A percentile compares a stretch with the other conserved stretches of the same genome.
phyloP scores from a whole-genome alignment of 108 stramenopile species.

The Aureococcus anophagefferens region DNA sequence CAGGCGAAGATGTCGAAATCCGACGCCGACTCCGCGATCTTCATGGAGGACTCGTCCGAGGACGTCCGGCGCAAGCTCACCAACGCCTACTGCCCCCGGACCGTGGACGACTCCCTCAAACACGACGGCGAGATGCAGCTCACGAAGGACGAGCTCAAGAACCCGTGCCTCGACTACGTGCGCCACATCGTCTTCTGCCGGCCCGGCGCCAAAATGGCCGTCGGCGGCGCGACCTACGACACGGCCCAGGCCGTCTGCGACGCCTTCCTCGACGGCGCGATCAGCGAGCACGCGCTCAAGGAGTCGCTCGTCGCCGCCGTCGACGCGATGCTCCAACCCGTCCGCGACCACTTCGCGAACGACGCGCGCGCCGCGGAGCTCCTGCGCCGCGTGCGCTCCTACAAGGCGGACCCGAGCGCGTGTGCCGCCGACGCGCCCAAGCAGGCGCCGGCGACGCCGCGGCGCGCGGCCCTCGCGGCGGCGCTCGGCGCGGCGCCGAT shows the following conservation, averaged over 20 bases:
- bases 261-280: constrained; percentile 63
- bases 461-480: neutral
- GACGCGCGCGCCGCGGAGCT: constrained; percentile 75
- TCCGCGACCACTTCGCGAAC: constrained; percentile 80
- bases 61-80: constrained; percentile 85
- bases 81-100: constrained; percentile 76
- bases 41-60: constrained; percentile 93
- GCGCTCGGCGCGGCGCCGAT: neutral
- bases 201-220: constrained; percentile 57
- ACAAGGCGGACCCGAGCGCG: constrained; percentile 37
- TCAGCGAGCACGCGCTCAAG: constrained; percentile 48
- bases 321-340: constrained; percentile 85
- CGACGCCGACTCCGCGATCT: constrained; percentile 96
- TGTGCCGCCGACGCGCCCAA: neutral
- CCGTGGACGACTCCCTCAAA: neutral
- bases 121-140: constrained; percentile 49
- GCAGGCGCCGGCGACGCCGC: neutral
- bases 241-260: constrained; percentile 60
- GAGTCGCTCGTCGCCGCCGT: constrained; percentile 62
- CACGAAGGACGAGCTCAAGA: constrained; percentile 63
- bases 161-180: constrained; percentile 92
- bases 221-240: constrained; percentile 51
- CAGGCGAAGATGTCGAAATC: constrained; percentile 99
- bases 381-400: constrained; percentile 72
- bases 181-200: constrained; percentile 83